A percentile compares a stretch with the other conserved stretches of the same genome.
Evolutionary conservation across 2,329 filamentous ascomycete species (phyloP).

Genomic region (Plectosphaerella plurivora): DNA sequence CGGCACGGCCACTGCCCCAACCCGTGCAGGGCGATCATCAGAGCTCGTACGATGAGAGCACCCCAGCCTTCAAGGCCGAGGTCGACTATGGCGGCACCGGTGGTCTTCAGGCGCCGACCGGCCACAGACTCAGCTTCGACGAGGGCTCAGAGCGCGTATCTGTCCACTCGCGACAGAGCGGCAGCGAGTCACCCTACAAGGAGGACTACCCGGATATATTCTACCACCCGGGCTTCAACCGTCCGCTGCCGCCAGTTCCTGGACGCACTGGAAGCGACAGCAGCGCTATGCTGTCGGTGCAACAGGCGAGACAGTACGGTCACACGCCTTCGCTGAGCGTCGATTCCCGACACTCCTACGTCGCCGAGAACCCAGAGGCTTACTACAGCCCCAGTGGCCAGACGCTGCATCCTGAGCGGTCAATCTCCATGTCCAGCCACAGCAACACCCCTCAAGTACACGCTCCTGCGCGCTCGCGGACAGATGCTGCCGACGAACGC

Average conservation of each 20-base stretch:
- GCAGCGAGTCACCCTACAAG: conserved; percentile 61
- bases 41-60: conserved; percentile 31
- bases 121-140: conserved; percentile 80
- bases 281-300: conserved; percentile 44
- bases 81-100: conserved; percentile 91
- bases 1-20: conserved; percentile 44
- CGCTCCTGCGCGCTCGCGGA: conserved; percentile 86
- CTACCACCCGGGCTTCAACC: conserved; percentile 79
- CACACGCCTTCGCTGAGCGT: conserved; percentile 44
- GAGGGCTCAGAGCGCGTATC: conserved; percentile 78
- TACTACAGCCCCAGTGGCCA: conserved; percentile 30
- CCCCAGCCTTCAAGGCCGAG: conserved; percentile 52
- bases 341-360: conserved; percentile 35
- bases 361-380: conserved; percentile 42
- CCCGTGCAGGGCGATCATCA: conserved; percentile 28
- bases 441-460: conserved; percentile 74
- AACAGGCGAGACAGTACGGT: conserved; percentile 37
- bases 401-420: conserved; percentile 51
- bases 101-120: conserved; percentile 71
- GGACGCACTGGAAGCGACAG: conserved; percentile 59
- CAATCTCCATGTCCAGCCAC: conserved; percentile 78
- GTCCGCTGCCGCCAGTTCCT: conserved; percentile 53
- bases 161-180: conserved; percentile 50
- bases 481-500: conserved; percentile 76
- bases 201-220: conserved; percentile 86